Percentiles rank a stretch among this genome's conserved stretches.
Evolutionary conservation across 192 early-diverging fungal species (phyloP).

Genomic region (Coemansia sp.): DNA sequence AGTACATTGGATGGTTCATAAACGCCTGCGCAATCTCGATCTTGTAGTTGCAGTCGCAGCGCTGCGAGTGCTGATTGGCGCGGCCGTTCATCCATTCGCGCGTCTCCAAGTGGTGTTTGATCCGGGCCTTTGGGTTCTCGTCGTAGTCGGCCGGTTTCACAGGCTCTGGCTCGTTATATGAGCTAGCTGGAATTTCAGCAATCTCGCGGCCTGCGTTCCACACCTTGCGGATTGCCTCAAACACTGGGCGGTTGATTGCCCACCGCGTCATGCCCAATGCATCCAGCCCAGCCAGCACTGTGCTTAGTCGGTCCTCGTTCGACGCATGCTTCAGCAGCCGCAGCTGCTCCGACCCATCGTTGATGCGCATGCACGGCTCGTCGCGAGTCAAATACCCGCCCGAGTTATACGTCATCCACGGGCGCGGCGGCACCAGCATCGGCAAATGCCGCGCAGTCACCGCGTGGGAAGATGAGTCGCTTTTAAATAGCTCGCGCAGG

Average conservation of each 20-base stretch:
- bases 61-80: constrained; percentile 76
- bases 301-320: constrained; percentile 64
- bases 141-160: constrained; percentile 65
- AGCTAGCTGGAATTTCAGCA: constrained; percentile 70
- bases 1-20: constrained; percentile 84
- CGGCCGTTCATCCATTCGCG: constrained; percentile 61
- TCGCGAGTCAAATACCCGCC: constrained; percentile 83
- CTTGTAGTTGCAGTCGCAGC: constrained; percentile 93
- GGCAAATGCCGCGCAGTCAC: constrained; percentile 80
- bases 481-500: constrained; percentile 68
- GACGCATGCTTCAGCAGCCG: constrained; percentile 78
- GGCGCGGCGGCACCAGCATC: constrained; percentile 89
- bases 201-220: constrained; percentile 84
- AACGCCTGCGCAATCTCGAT: constrained; percentile 92
- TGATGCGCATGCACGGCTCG: constrained; percentile 74
- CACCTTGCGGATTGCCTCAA: constrained; percentile 72
- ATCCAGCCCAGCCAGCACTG: constrained; percentile 76
- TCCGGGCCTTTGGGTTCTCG: constrained; percentile 57
- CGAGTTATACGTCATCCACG: constrained; percentile 82
- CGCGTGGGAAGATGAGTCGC: constrained; percentile 57
- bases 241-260: constrained; percentile 82
- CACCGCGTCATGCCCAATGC: constrained; percentile 85
- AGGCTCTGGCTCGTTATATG: constrained; percentile 52
- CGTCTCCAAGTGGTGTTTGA: constrained; percentile 57
- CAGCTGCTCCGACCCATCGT: constrained; percentile 68